Evolutionary conservation across 305 asterid genomes (phyloP).

Genomic region (Lippia alba): DNA sequence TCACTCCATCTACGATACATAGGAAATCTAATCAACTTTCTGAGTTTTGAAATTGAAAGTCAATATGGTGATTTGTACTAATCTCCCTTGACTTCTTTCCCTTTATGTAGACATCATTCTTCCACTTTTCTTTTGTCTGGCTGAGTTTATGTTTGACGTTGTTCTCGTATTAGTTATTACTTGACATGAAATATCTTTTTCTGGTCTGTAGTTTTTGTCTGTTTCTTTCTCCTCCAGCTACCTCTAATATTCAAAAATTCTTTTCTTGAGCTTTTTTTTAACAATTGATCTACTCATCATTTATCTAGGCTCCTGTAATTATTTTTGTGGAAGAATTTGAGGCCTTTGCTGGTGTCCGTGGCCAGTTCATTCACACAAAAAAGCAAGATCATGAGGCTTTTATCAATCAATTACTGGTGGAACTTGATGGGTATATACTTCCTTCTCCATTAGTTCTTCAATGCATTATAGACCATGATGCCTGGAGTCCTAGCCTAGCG

Average conservation of each 20-base stretch:
- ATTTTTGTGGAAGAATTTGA: conserved; percentile 98
- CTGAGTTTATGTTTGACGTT: not conserved
- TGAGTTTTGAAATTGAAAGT: not conserved
- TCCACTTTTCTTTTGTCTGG: conserved; percentile 4
- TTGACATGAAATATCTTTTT: conserved; percentile 13
- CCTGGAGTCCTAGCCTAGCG: conserved; percentile 13
- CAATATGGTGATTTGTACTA: conserved; percentile 4
- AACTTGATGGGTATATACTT: conserved; percentile 86
- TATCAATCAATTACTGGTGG: conserved; percentile 97
- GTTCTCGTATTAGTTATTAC: conserved; percentile 11
- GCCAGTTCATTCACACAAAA: conserved; percentile 86
- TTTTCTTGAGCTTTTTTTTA: conserved; percentile 27
- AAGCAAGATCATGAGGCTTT: conserved; percentile 98
- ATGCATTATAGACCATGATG: conserved; percentile 14
- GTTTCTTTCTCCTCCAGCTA: conserved; percentile 11
- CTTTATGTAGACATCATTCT: conserved; percentile 11
- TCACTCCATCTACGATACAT: conserved; percentile 16
- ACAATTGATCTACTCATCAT: conserved; percentile 37
- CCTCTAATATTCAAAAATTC: conserved; percentile 4
- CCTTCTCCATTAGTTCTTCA: conserved; percentile 21
- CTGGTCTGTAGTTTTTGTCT: not conserved
- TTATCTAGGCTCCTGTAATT: conserved; percentile 92
- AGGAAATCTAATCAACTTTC: conserved; percentile 15
- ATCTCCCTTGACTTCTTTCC: conserved; percentile 18
- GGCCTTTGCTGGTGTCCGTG: conserved; percentile 98